phyloP scores from a whole-genome alignment of 2,329 filamentous ascomycete species.

The Fusarium piperis region DNA sequence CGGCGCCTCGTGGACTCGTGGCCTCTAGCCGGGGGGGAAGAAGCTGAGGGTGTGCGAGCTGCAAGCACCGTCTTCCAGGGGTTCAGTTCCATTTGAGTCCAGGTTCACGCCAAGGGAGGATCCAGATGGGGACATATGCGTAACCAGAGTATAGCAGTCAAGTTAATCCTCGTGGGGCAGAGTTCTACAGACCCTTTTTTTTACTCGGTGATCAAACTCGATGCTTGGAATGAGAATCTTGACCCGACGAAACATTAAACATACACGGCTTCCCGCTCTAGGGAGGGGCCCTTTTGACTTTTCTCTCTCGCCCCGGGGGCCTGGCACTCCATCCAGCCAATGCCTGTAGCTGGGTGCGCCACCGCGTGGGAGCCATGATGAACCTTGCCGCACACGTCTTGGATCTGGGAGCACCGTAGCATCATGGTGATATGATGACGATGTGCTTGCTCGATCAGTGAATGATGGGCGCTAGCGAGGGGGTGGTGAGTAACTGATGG shows the following conservation, averaged over 20 bases:
- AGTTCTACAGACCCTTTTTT: not conserved
- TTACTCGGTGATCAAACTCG: not conserved
- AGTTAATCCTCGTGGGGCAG: too few species aligned
- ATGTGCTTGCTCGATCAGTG: not conserved
- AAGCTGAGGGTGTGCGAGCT: not conserved
- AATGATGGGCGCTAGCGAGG: not conserved
- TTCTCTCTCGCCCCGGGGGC: not conserved
- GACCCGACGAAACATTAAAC: not conserved
- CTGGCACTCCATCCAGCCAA: not conserved
- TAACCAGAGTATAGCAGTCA: not conserved
- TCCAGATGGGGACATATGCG: not conserved
- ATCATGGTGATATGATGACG: not conserved
- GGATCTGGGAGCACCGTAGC: not conserved
- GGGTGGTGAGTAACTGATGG: not conserved
- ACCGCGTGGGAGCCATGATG: conserved; percentile 14
- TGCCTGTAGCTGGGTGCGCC: not conserved
- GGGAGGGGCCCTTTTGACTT: not conserved
- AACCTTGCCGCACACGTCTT: not conserved
- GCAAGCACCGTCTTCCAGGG: not conserved
- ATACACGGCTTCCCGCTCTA: not conserved
- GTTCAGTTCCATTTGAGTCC: not conserved
- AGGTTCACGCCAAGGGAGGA: not conserved
- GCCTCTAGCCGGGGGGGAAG: not conserved
- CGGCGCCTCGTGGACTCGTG: not conserved
- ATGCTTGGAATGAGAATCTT: not conserved